Evolutionary conservation across 164 flowering plant species (phyloP), one percentile per base, ranked within the genome.

Genomic region (Stephania yunnanensis): DNA sequence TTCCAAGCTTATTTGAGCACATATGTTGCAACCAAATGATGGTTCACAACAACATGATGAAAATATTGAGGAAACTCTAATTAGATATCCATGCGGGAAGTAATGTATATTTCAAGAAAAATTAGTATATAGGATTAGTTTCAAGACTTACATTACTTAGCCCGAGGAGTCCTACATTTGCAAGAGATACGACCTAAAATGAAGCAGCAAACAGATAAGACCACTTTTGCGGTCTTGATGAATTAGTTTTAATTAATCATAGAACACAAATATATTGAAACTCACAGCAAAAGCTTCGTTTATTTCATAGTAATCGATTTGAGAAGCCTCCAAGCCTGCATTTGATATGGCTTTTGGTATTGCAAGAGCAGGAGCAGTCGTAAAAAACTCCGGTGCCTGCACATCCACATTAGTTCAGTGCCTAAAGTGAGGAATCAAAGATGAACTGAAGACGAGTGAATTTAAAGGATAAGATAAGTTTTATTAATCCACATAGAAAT

Each of bases 221-320:
- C 52, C 55, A 46, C 10, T 48, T 52, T n/a, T 25, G 6, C 17
- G 20, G 9, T 25, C 10, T 17, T 50, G 25, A 50, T 19, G 25
- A 36, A 52, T 17, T 12, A 31, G 42, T 15, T 44, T 64, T 20
- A 6, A 13, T 29, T 50, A 30, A n/a, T 19, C 58, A 61, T n/a
- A 36, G 20, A 55, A 48, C 69, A 58, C n/a, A 36, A 45, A 71
- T 76, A 45, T 10, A 50, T n/a, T 66, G 63, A 69, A 50, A 30
- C 94, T 86, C 81, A 95, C 99, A 50, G 99, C 79, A 77, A 95
- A 95, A 17, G 99, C 98, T 84, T 96, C 98, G 79, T 96, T 96
- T 75, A 96, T 94, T 81, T 96, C 99, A 74, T 91, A 96, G 77
- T 82, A 94, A 81, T 92, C 98, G 81, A 94, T 80, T 80, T 89